phyloP scores from a whole-genome alignment of 805 yeast genomes.

The Yarrowia sp. region DNA sequence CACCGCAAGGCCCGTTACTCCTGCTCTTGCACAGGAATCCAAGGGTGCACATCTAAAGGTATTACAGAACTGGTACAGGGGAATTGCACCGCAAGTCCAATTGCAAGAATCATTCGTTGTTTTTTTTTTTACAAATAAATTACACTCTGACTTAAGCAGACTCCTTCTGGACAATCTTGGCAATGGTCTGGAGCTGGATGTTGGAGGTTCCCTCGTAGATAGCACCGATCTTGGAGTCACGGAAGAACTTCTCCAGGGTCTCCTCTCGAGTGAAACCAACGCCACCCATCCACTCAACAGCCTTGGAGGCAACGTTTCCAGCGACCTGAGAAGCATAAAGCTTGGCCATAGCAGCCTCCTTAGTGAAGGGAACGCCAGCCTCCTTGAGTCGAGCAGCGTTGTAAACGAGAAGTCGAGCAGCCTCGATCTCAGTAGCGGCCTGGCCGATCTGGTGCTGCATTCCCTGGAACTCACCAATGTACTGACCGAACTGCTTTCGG shows the following conservation, averaged over 20 bases:
- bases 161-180: slow-evolving; percentile 42
- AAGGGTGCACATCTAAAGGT: too few relatives aligned
- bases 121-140: slow-evolving; percentile 22
- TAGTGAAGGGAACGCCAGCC: slow-evolving; percentile 42
- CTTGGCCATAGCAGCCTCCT: slow-evolving; percentile 49
- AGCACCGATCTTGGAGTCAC: slow-evolving; percentile 47
- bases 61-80: not conserved
- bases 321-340: slow-evolving; percentile 45
- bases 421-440: slow-evolving; percentile 46
- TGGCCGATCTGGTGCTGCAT: slow-evolving; percentile 48
- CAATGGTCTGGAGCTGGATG: slow-evolving; percentile 47
- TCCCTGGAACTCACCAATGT: slow-evolving; percentile 47
- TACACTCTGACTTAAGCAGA: slow-evolving; percentile 17
- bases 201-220: slow-evolving; percentile 48
- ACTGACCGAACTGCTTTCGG: slow-evolving; percentile 46
- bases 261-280: slow-evolving; percentile 48
- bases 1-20: too few relatives aligned
- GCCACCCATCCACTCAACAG: slow-evolving; percentile 51
- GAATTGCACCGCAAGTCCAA: not conserved
- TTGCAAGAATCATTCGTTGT: not conserved
- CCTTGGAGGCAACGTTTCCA: slow-evolving; percentile 42
- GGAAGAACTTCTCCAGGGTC: slow-evolving; percentile 44
- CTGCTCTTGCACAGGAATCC: too few relatives aligned
- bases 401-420: slow-evolving; percentile 44
- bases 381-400: slow-evolving; percentile 49